A percentile compares a stretch with the other conserved stretches of the same genome.
These are phyloP conservation scores for Raffaelea albimanens DNA, from an alignment of 2,329 filamentous ascomycete species.

Conservation along the genomic window DNA sequence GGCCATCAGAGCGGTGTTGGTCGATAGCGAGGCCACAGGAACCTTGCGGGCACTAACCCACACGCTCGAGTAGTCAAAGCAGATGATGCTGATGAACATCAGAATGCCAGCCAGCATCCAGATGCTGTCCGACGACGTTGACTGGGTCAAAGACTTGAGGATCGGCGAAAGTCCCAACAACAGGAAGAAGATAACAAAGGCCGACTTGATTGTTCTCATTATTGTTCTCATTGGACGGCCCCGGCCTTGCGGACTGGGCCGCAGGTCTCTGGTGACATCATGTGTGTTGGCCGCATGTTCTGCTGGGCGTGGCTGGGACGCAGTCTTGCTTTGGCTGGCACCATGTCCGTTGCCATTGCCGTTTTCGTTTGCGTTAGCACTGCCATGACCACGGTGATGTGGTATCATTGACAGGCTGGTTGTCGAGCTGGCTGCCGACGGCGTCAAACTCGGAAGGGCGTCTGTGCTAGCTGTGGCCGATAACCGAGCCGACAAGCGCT, in stretches of 20 bases:
- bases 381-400: not conserved
- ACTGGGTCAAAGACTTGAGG: slow-evolving; percentile 88
- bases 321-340: not conserved
- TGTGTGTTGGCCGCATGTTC: too few relatives aligned
- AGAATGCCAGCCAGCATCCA: slow-evolving; percentile 96
- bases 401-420: not conserved
- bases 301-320: not conserved
- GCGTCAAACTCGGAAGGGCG: not conserved
- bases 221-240: too few relatives aligned
- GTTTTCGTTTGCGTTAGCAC: not conserved
- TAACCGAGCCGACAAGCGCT: too few relatives aligned
- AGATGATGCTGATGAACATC: slow-evolving; percentile 91
- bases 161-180: slow-evolving; percentile 89
- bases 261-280: too few relatives aligned
- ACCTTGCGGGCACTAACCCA: slow-evolving; percentile 48
- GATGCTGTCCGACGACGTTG: slow-evolving; percentile 88
- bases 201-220: slow-evolving; percentile 80
- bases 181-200: slow-evolving; percentile 84
- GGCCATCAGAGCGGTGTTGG: slow-evolving; percentile 94
- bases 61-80: slow-evolving; percentile 82
- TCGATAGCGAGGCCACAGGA: slow-evolving; percentile 64
- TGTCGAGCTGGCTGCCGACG: not conserved
- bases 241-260: too few relatives aligned
- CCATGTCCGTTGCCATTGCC: not conserved
- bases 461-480: not conserved